Conservation (phyloP, 2,329 filamentous ascomycete genomes). For the Alternaria rosae region DNA sequence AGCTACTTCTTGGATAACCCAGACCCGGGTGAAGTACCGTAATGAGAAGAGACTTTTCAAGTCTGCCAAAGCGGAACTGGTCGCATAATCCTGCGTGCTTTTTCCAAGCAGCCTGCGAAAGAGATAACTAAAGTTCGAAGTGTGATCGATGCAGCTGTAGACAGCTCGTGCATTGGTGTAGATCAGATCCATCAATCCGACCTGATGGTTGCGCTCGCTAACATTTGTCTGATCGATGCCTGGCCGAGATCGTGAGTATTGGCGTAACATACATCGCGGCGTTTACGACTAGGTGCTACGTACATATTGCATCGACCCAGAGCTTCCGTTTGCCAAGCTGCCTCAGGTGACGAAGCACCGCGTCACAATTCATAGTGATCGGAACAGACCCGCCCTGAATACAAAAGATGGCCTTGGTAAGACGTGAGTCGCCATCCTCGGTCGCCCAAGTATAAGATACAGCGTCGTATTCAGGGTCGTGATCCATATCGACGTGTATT, state of each 20-base stretch:
- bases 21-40: constrained; percentile 23
- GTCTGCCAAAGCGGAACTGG: no score
- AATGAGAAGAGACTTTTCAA: background rate
- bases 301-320: constrained; percentile 32
- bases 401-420: background rate
- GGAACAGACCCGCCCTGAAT: background rate
- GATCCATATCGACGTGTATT: constrained; percentile 8
- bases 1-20: constrained; percentile 27
- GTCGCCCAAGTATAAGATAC: constrained; percentile 23
- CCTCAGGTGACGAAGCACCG: constrained; percentile 12
- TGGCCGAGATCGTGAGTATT: no score
- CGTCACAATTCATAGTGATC: constrained; percentile 21
- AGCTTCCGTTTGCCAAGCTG: constrained; percentile 5
- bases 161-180: constrained; percentile 12
- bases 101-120: background rate
- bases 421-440: background rate
- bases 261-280: no score
- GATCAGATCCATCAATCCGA: constrained; percentile 21
- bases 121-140: background rate
- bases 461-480: constrained; percentile 18
- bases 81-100: no score
- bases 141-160: background rate
- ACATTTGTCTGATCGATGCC: constrained; percentile 22
- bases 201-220: constrained; percentile 19
- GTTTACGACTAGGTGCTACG: background rate